These are phyloP conservation scores for Colletotrichum plurivorum DNA, from an alignment of 2,329 filamentous ascomycete species.

Conservation along the genomic window DNA sequence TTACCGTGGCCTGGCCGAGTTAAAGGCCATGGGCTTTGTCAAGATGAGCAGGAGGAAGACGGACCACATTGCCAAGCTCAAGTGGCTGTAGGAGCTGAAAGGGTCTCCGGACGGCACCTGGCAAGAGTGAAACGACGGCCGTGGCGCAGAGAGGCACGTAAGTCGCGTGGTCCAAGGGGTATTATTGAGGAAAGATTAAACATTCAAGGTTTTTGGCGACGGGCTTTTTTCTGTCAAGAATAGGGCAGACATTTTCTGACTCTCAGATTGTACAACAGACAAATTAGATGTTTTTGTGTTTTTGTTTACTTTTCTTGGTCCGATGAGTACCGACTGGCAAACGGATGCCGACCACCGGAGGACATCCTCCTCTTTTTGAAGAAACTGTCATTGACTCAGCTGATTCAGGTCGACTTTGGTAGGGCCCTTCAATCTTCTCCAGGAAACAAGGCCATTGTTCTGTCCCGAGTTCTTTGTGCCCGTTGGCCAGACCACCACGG, in stretches of 20 bases:
- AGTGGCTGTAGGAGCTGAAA: conserved; percentile 71
- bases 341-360: background rate
- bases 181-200: background rate
- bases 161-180: background rate
- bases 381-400: conserved; percentile 18
- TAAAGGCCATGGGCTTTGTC: conserved; percentile 88
- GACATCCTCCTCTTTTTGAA: conserved; percentile 5
- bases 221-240: conserved; percentile 6
- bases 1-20: conserved; percentile 86
- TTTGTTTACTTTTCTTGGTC: too few relatives aligned
- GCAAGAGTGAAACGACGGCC: conserved; percentile 21
- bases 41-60: conserved; percentile 92
- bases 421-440: background rate
- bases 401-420: background rate
- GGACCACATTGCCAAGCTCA: conserved; percentile 93
- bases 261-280: background rate
- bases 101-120: conserved; percentile 21
- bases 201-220: background rate
- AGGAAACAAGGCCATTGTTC: conserved; percentile 35
- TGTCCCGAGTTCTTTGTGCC: conserved; percentile 14
- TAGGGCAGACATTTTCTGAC: conserved; percentile 3
- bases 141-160: conserved; percentile 19
- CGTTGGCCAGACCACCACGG: conserved; percentile 35
- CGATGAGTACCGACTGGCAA: background rate
- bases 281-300: background rate